These are phyloP conservation scores for Metrosideros polymorpha DNA, from an alignment of 441 rosid genomes.

Conservation along the genomic window DNA sequence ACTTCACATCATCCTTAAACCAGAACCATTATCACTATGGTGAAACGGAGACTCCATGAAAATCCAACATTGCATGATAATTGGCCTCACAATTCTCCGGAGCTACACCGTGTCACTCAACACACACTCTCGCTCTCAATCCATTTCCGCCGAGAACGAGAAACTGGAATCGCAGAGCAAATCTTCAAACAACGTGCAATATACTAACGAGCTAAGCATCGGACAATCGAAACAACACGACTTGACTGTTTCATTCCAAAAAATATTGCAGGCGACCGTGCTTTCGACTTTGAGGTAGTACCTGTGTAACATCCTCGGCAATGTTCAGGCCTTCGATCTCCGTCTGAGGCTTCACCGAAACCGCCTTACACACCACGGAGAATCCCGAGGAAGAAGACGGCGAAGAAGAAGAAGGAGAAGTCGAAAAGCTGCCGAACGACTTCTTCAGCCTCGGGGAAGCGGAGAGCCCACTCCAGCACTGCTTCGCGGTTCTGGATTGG, in stretches of 20 bases:
- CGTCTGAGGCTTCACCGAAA: slow-evolving; percentile 48
- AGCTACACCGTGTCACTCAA: background rate
- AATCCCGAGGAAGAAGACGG: slow-evolving; percentile 9
- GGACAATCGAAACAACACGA: background rate
- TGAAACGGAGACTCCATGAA: background rate
- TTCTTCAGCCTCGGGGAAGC: slow-evolving; percentile 14
- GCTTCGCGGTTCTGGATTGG: background rate
- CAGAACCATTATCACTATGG: background rate
- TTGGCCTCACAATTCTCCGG: background rate
- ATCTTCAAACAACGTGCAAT: background rate
- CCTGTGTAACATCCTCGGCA: slow-evolving; percentile 93
- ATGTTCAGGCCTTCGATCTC: slow-evolving; percentile 68
- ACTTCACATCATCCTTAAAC: background rate
- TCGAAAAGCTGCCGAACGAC: background rate
- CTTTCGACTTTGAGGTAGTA: slow-evolving; percentile 4
- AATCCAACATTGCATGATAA: background rate
- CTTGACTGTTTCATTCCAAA: background rate
- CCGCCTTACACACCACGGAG: slow-evolving; percentile 60
- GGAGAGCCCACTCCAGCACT: background rate
- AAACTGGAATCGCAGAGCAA: background rate
- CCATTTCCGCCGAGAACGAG: background rate
- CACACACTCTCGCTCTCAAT: background rate
- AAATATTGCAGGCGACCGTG: background rate
- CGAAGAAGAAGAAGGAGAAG: background rate
- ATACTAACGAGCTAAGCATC: background rate